phyloP scores from a whole-genome alignment of 2,329 filamentous ascomycete species.

The Diaporthe destruens region DNA sequence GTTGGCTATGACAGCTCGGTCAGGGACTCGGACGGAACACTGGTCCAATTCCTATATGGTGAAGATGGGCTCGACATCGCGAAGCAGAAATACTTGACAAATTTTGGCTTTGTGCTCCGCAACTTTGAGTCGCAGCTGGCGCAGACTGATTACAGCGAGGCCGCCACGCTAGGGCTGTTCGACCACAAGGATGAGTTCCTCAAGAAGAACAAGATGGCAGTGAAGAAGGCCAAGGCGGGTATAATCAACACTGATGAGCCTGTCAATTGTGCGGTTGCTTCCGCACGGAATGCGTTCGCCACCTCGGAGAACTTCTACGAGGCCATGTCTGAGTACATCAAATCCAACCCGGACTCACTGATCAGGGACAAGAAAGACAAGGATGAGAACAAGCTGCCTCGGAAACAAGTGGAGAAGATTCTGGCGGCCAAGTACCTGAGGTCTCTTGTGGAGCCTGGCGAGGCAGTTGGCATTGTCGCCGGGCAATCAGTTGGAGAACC shows the following conservation, averaged over 20 bases:
- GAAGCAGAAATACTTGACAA: constrained; percentile 90
- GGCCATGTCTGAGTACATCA: constrained; percentile 80
- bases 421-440: constrained; percentile 93
- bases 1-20: constrained; percentile 96
- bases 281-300: constrained; percentile 83
- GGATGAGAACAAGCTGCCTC: constrained; percentile 55
- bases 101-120: constrained; percentile 90
- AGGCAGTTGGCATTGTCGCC: constrained; percentile 96
- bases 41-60: constrained; percentile 96
- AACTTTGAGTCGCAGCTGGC: constrained; percentile 87
- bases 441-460: constrained; percentile 92
- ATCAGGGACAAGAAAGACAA: constrained; percentile 64
- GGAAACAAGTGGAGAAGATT: constrained; percentile 84
- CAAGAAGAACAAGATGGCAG: constrained; percentile 84
- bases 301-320: constrained; percentile 89
- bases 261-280: constrained; percentile 78
- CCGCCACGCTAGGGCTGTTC: constrained; percentile 59
- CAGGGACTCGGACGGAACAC: constrained; percentile 90
- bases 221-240: constrained; percentile 76
- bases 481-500: constrained; percentile 97
- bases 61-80: constrained; percentile 96
- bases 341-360: constrained; percentile 77
- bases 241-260: constrained; percentile 77
- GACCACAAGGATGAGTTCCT: constrained; percentile 72
- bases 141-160: constrained; percentile 75